Evolutionary conservation across 2,329 filamentous ascomycete species (phyloP).

Genomic region (Metarhizium brunneum): DNA sequence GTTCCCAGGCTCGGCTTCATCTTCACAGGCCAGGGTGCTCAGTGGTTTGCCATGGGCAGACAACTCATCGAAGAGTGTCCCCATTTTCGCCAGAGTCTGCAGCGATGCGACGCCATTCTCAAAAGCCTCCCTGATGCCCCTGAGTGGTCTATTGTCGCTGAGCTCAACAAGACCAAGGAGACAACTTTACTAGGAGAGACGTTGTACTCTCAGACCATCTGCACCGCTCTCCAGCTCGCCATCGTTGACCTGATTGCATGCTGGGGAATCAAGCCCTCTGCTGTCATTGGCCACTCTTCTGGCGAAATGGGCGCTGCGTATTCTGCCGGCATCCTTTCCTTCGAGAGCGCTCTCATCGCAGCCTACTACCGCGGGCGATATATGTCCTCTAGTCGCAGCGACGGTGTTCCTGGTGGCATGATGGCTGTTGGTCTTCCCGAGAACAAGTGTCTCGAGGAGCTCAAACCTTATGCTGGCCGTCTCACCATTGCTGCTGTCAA

Average conservation of each 20-base stretch:
- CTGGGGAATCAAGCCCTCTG: constrained; percentile 17
- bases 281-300: constrained; percentile 26
- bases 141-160: constrained; percentile 27
- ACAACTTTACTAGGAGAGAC: constrained; percentile 19
- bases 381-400: background rate
- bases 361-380: background rate
- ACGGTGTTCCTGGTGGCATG: constrained; percentile 16
- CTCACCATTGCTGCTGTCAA: constrained; percentile 10
- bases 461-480: background rate
- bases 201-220: constrained; percentile 32
- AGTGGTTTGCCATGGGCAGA: constrained; percentile 28
- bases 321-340: constrained; percentile 7
- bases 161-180: constrained; percentile 25
- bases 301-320: constrained; percentile 32
- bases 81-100: constrained; percentile 17
- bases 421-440: constrained; percentile 17
- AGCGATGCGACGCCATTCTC: constrained; percentile 12
- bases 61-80: constrained; percentile 25
- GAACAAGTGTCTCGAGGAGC: background rate
- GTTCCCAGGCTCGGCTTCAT: constrained; percentile 21
- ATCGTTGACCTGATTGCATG: constrained; percentile 24
- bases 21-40: constrained; percentile 31
- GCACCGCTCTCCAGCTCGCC: constrained; percentile 35
- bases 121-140: constrained; percentile 22
- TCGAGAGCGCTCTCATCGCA: background rate